These are phyloP conservation scores for Colletotrichum tropicicola DNA, from an alignment of 2,329 filamentous ascomycete genomes.

Conservation along the genomic window DNA sequence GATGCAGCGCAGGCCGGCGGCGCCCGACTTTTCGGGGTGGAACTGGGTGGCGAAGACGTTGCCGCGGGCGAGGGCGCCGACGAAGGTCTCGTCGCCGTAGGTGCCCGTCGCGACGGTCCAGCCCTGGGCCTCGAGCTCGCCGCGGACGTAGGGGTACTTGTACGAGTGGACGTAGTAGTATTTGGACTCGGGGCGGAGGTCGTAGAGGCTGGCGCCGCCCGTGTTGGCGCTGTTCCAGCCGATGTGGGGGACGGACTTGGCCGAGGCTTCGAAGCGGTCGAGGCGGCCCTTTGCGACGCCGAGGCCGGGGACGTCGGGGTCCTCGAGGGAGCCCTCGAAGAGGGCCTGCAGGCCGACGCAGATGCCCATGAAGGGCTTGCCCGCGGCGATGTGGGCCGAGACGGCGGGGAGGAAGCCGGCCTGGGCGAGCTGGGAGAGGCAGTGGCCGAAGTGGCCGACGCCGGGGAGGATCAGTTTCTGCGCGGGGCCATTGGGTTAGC, in stretches of 20 bases:
- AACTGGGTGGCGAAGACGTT: slow-evolving; percentile 95
- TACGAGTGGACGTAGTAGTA: slow-evolving; percentile 99
- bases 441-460: slow-evolving; percentile 98
- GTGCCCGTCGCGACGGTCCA: slow-evolving; percentile 93
- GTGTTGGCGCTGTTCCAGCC: slow-evolving; percentile 95
- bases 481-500: background rate
- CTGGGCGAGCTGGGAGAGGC: slow-evolving; percentile 81
- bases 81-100: slow-evolving; percentile 89
- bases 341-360: slow-evolving; percentile 94
- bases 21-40: slow-evolving; percentile 96
- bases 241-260: slow-evolving; percentile 97
- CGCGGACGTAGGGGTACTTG: slow-evolving; percentile 78
- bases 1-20: slow-evolving; percentile 84
- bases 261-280: slow-evolving; percentile 76
- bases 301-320: slow-evolving; percentile 75
- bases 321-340: slow-evolving; percentile 87
- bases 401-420: slow-evolving; percentile 89
- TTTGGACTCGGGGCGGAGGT: slow-evolving; percentile 82
- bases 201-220: slow-evolving; percentile 70
- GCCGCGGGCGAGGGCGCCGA: slow-evolving; percentile 86
- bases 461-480: slow-evolving; percentile 95
- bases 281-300: slow-evolving; percentile 77
- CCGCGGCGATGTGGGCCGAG: slow-evolving; percentile 80
- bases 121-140: slow-evolving; percentile 79
- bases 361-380: slow-evolving; percentile 98